phyloP scores from a whole-genome alignment of 805 yeast species.

The Pichia californica region DNA sequence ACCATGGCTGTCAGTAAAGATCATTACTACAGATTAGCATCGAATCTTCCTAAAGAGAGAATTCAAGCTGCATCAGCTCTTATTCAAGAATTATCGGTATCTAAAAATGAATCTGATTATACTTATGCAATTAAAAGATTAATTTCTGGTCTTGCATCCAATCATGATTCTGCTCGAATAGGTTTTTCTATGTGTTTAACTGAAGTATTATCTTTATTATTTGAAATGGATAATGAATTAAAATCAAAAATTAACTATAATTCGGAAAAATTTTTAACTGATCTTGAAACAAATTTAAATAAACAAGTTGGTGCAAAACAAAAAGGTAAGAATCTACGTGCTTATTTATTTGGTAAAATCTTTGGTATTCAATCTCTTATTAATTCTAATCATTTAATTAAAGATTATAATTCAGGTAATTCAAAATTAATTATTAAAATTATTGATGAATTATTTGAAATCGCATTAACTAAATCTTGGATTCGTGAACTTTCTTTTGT shows the following conservation, averaged over 20 bases:
- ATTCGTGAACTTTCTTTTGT: conserved; percentile 74
- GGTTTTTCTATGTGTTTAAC: conserved; percentile 87
- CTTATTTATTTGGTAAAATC: conserved; percentile 71
- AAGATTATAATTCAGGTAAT: conserved; percentile 8
- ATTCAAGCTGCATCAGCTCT: conserved; percentile 63
- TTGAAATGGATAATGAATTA: conserved; percentile 9
- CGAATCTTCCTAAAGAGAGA: conserved; percentile 69
- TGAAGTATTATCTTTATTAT: conserved; percentile 44
- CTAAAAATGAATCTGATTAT: conserved; percentile 54
- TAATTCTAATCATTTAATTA: conserved; percentile 40
- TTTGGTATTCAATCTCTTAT: conserved; percentile 78
- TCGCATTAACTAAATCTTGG: conserved; percentile 72
- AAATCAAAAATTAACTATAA: conserved; percentile 26
- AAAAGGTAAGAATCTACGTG: conserved; percentile 81
- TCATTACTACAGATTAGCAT: conserved; percentile 68
- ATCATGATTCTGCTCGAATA: conserved; percentile 75
- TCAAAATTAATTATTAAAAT: conserved; percentile 28
- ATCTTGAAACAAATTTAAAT: conserved; percentile 32
- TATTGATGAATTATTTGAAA: conserved; percentile 44
- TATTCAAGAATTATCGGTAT: conserved; percentile 49
- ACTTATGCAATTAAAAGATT: conserved; percentile 73
- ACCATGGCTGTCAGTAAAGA: conserved; percentile 57
- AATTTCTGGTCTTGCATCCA: conserved; percentile 73
- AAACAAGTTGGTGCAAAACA: conserved; percentile 34
- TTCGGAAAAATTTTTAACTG: conserved; percentile 31